phyloP scores from a whole-genome alignment of 2,329 filamentous ascomycete genomes.

The Lasiodiplodia sp. region DNA sequence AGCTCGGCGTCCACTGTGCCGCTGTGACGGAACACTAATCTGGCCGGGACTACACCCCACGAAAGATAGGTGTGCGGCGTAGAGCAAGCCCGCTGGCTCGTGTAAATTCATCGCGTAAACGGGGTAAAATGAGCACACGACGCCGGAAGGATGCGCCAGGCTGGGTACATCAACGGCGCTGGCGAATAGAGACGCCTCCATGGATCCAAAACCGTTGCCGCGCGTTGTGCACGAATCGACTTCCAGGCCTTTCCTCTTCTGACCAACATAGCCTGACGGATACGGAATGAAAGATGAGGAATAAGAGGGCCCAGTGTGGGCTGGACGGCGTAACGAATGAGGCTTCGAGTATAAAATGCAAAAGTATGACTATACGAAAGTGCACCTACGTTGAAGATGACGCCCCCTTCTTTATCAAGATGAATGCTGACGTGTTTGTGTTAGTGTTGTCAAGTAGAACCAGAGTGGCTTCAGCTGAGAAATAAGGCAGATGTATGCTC shows the following conservation, averaged over 20 bases:
- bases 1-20: neutral
- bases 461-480: neutral
- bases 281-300: constrained; percentile 17
- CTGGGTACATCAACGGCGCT: constrained; percentile 9
- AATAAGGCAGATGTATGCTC: neutral
- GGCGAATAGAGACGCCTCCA: constrained; percentile 4
- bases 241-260: constrained; percentile 11
- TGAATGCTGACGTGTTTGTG: neutral
- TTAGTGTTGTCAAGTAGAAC: neutral
- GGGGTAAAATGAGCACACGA: constrained; percentile 22
- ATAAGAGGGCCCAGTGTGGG: neutral
- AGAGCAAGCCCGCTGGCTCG: constrained; percentile 2
- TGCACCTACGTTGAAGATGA: neutral
- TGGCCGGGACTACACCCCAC: neutral
- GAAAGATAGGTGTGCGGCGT: constrained; percentile 16
- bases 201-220: constrained; percentile 19
- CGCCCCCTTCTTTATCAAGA: neutral
- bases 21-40: constrained; percentile 2
- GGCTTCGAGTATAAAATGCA: neutral
- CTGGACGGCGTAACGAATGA: neutral
- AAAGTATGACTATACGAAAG: constrained; percentile 3
- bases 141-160: constrained; percentile 20
- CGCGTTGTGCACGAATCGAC: constrained; percentile 11
- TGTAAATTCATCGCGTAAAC: constrained; percentile 18
- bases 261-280: neutral